Evolutionary conservation across 441 rosid genomes (phyloP), one percentile per base, ranked within the genome.

Genomic region (Adansonia madagascariensis): DNA sequence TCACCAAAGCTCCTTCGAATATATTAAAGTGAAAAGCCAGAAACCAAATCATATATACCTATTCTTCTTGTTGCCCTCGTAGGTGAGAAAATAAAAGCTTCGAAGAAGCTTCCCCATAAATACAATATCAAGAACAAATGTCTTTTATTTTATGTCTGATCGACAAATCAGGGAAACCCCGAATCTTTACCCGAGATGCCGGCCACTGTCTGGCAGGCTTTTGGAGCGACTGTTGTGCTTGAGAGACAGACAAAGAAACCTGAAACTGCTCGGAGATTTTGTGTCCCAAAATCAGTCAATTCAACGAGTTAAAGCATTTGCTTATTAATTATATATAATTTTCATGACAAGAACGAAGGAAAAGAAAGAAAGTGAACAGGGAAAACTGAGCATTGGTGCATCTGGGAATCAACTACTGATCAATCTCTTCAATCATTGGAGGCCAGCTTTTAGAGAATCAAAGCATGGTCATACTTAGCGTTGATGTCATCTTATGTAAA

Each of bases 11-110:
- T n/a, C 41, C 71, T 75, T 62, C 64, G 71, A 75, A 75, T 75
- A 64, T 75, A 47, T 9, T 75, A 75, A 61, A 62, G 71, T 50
- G 71, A 50, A 35, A 35, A 39, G 35, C 18, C 62, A 18, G 10
- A 47, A 49, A 39, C 71, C 78, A 50, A 22, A 75, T 75, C 78
- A 49, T 62, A 62, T 75, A 75, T 75, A 50, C 71, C 49, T 75
- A 62, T 75, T 75, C 78, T 75, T 49, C 4, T 63, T 49, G 50
- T 50, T 75, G 52, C 61, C 62, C 57, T 22, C 15, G 2, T 75
- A 50, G 62, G 63, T 12, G 61, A 52, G 44, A 5, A 31, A 35
- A 53, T 2, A 2, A 8, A n/a, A 35, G 60, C 44, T 70, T 24
- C 65, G 3, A 41, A 46, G 27, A 60, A 74, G 70, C 56, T 74